A percentile compares a stretch with the other conserved stretches of the same genome.
These are phyloP conservation scores for Triglochin maritima DNA, from an alignment of 106 monocot species.

Conservation along the genomic window DNA sequence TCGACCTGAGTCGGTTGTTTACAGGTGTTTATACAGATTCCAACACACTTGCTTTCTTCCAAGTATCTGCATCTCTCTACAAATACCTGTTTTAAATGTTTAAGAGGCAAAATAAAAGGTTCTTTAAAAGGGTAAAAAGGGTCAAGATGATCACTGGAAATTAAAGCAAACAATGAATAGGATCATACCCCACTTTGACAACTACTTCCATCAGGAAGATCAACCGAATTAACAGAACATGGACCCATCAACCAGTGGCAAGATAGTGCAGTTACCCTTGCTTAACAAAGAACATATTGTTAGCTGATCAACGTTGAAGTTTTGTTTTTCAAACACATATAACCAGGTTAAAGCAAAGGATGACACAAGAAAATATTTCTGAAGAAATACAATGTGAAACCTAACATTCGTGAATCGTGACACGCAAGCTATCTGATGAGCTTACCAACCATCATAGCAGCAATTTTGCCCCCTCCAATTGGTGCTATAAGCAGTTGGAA, in stretches of 20 bases:
- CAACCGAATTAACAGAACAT: slow-evolving; percentile 67
- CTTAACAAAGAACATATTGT: slow-evolving; percentile 28
- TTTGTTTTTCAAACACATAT: not conserved
- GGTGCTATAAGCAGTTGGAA: slow-evolving; percentile 79
- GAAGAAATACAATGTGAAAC: too few species aligned
- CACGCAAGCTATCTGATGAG: too few species aligned
- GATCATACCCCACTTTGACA: slow-evolving; percentile 67
- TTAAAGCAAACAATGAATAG: not conserved
- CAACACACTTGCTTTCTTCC: slow-evolving; percentile 93
- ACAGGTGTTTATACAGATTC: slow-evolving; percentile 88
- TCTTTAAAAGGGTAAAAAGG: not conserved
- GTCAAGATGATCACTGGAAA: not conserved
- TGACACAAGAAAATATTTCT: not conserved
- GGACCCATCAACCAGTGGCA: slow-evolving; percentile 97
- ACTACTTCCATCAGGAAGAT: slow-evolving; percentile 70
- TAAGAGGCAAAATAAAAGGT: not conserved
- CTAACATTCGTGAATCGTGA: too few species aligned
- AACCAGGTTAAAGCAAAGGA: not conserved
- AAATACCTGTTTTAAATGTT: slow-evolving; percentile 40
- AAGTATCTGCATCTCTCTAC: slow-evolving; percentile 88
- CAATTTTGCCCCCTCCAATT: slow-evolving; percentile 55
- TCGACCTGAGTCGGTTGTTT: slow-evolving; percentile 88
- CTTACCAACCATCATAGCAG: slow-evolving; percentile 76
- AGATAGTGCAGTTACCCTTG: slow-evolving; percentile 81
- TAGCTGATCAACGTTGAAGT: not conserved